These are phyloP conservation scores for Furcasterigmium furcatum DNA, from an alignment of 2,329 filamentous ascomycete species.

Conservation along the genomic window DNA sequence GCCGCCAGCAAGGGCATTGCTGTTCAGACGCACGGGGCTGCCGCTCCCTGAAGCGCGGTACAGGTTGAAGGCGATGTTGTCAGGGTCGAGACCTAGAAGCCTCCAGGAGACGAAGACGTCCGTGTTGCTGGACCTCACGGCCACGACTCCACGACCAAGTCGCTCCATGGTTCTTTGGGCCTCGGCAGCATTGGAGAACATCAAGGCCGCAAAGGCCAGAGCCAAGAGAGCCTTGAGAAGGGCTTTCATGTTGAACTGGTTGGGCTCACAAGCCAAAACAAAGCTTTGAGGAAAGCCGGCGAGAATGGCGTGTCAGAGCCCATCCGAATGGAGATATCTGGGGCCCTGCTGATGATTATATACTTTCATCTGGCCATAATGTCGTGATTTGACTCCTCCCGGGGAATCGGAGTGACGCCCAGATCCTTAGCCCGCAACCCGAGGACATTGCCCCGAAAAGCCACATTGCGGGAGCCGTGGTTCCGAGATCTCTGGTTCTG, in stretches of 20 bases:
- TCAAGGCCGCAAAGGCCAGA: not conserved
- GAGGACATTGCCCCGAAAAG: too few relatives aligned
- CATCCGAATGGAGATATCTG: too few relatives aligned
- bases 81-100: constrained; percentile 15
- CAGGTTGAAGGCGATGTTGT: constrained; percentile 16
- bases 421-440: too few relatives aligned
- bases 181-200: not conserved
- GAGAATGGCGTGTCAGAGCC: too few relatives aligned
- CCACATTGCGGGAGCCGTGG: too few relatives aligned
- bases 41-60: constrained; percentile 8
- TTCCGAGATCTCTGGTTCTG: too few relatives aligned
- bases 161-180: constrained; percentile 10
- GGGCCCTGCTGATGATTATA: too few relatives aligned
- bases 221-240: not conserved
- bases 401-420: too few relatives aligned
- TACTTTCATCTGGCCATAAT: too few relatives aligned
- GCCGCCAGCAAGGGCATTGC: constrained; percentile 9
- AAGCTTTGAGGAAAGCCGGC: too few relatives aligned
- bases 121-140: constrained; percentile 13
- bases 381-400: too few relatives aligned
- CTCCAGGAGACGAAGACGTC: constrained; percentile 14
- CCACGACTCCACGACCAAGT: constrained; percentile 15
- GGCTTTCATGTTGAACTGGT: not conserved
- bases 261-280: too few relatives aligned
- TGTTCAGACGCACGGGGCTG: constrained; percentile 9